Conservation (phyloP, 1,284 basidiomycete genomes). For the Lentinula novae-zelandiae region DNA sequence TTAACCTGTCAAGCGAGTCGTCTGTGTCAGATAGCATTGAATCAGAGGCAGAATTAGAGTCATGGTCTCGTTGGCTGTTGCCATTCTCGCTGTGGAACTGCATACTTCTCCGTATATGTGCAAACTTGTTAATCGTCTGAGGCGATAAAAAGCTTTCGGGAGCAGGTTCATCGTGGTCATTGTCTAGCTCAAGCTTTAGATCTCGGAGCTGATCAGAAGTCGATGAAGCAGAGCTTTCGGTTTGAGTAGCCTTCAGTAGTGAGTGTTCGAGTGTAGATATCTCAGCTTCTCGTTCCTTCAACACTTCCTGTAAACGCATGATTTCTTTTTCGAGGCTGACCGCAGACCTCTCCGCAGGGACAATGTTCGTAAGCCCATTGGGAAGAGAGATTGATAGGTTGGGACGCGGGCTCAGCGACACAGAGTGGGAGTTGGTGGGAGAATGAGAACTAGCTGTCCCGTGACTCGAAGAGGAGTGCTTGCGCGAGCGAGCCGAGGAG, state of each 20-base stretch:
- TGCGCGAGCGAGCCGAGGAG: constrained; percentile 84
- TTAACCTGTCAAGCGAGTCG: constrained; percentile 70
- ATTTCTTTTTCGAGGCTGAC: constrained; percentile 89
- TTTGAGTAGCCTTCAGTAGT: constrained; percentile 46
- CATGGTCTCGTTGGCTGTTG: constrained; percentile 17
- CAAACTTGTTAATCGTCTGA: constrained; percentile 66
- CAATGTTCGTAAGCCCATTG: constrained; percentile 28
- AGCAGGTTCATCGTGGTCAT: constrained; percentile 19
- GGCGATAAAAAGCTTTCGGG: constrained; percentile 51
- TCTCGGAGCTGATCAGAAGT: constrained; percentile 16
- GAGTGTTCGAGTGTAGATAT: constrained; percentile 74
- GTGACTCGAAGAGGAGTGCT: constrained; percentile 70
- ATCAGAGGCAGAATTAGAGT: constrained; percentile 26
- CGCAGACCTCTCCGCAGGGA: constrained; percentile 64
- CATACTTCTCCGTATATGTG: constrained; percentile 64
- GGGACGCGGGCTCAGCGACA: constrained; percentile 38
- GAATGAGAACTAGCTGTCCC: constrained; percentile 64
- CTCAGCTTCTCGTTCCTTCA: constrained; percentile 85
- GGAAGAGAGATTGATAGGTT: constrained; percentile 62
- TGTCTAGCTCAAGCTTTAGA: constrained; percentile 18
- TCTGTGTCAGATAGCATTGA: constrained; percentile 50
- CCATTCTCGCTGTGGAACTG: constrained; percentile 39
- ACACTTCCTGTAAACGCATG: constrained; percentile 84
- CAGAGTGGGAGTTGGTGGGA: constrained; percentile 38
- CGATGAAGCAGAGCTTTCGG: constrained; percentile 6